Base-by-base conservation (phyloP, 345 rosid genomes). In the Murraya paniculata region DNA sequence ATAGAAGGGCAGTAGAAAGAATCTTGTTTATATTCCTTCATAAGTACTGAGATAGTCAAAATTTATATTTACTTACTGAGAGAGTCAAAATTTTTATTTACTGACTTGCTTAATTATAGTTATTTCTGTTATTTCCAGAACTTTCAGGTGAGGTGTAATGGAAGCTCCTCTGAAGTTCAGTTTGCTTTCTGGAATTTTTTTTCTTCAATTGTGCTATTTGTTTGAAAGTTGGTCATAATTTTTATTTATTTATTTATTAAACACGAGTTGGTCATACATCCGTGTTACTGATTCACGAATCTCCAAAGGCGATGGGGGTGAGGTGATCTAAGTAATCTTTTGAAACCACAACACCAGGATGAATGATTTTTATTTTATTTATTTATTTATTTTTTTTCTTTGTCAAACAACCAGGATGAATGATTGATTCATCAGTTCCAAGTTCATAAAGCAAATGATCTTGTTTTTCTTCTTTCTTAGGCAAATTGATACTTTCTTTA, bases 21-120 rank as follows among this genome's bases (percentile, higher is more conserved):
- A 38, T 76, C 64, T 38, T 62, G 68, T 80, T 70, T 64, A 80
- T 30, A 55, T 30, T 72, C 45, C 33, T 65, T 64, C 18, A 30
- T 62, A 22, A 38, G 48, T 28, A 75, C 45, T 60, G 56, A 11
- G 31, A 68, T 1, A 13, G 2, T 1, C 5, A n/a, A 39, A 41
- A 38, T 50, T 30, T 18, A 18, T 53, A 18, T 53, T 4, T 53
- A 53, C 22, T 18, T 22, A 53, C 22, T 53, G 56, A 11, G 31
- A 68, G 0, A 13, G 2, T 1, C 5, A n/a, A 39, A 41, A 38
- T 50, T 30, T 18, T 53, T 53, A 18, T 53, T 4, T 53, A 53
- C 22, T 18, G 57, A 53, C 22, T 53, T 53, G 57, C 57, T 18
- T 53, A 53, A 53, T 53, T 45, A 13, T 45, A 13, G 50, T 45